Evolutionary conservation across 495 filamentous ascomycete genomes (phyloP).

Genomic region (Oleoguttula mirabilis): DNA sequence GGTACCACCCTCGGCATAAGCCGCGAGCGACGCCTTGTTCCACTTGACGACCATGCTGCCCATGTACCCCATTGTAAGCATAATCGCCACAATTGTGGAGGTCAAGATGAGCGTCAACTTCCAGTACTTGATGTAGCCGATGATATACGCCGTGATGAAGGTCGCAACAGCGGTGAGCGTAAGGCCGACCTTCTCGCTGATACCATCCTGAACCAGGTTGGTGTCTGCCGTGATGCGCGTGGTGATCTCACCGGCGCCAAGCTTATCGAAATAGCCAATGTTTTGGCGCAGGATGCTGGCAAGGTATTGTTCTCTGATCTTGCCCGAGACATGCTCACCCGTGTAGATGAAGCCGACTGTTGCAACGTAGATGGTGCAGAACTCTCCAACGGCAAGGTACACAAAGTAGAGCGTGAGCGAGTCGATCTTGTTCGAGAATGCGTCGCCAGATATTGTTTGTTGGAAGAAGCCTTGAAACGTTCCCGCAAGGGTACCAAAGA

Average conservation of each 20-base stretch:
- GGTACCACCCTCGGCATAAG: constrained; percentile 73
- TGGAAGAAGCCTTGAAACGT: constrained; percentile 56
- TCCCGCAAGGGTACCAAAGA: constrained; percentile 62
- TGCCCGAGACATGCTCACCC: constrained; percentile 75
- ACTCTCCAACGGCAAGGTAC: constrained; percentile 79
- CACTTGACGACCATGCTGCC: constrained; percentile 67
- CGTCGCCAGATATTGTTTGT: constrained; percentile 33
- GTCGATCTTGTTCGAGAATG: constrained; percentile 49
- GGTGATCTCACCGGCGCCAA: constrained; percentile 84
- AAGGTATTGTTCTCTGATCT: constrained; percentile 76
- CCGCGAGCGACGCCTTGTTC: constrained; percentile 60
- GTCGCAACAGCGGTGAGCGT: constrained; percentile 63
- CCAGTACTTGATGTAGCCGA: constrained; percentile 77
- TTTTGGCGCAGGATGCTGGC: constrained; percentile 77
- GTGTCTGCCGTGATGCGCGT: constrained; percentile 87
- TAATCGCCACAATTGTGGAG: constrained; percentile 62
- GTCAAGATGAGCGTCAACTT: constrained; percentile 71
- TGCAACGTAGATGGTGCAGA: constrained; percentile 64
- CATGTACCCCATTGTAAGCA: constrained; percentile 59
- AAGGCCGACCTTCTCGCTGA: constrained; percentile 75
- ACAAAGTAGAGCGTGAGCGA: constrained; percentile 75
- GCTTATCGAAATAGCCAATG: constrained; percentile 83
- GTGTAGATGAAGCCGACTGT: constrained; percentile 90
- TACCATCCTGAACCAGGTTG: constrained; percentile 75
- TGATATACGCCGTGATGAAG: constrained; percentile 78